These are phyloP conservation scores for Exophiala spinifera DNA, from an alignment of 2,329 filamentous ascomycete genomes.

Conservation along the genomic window DNA sequence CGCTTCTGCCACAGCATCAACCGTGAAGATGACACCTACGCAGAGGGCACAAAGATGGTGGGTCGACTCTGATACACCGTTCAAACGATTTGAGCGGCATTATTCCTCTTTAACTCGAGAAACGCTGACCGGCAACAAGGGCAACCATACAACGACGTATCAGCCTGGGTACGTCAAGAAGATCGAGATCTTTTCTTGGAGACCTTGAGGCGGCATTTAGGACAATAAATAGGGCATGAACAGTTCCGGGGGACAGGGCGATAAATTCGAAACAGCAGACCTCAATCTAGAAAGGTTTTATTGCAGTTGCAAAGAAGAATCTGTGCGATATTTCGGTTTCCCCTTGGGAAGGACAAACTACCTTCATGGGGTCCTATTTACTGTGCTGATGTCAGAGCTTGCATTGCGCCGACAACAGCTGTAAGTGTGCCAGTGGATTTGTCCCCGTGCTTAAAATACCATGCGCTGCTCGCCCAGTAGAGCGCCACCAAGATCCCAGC, in stretches of 20 bases:
- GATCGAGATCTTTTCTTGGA: conserved; percentile 1
- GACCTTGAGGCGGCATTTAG: not conserved
- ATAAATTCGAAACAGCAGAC: no score
- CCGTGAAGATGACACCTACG: not conserved
- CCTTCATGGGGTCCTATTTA: not conserved
- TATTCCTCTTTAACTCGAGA: conserved; percentile 27
- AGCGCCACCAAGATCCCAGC: conserved; percentile 25
- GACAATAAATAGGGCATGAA: no score
- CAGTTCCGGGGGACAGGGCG: no score
- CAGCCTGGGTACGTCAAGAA: not conserved
- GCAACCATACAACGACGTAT: not conserved
- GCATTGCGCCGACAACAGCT: conserved; percentile 25
- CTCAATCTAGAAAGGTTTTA: no score
- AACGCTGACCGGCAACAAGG: not conserved
- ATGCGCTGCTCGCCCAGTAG: conserved; percentile 29
- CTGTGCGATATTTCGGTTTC: no score
- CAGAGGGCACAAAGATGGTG: conserved; percentile 8
- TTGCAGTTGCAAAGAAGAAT: no score
- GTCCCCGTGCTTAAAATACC: conserved; percentile 30
- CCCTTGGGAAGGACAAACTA: no score
- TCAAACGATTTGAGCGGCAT: conserved; percentile 38
- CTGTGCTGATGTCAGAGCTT: conserved; percentile 22
- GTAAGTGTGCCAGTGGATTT: conserved; percentile 22
- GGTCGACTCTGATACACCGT: conserved; percentile 35
- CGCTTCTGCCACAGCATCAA: not conserved